A percentile compares a stretch with the other conserved stretches of the same genome.
Conservation (phyloP, 345 rosid genomes). For the Trapa incisa region DNA sequence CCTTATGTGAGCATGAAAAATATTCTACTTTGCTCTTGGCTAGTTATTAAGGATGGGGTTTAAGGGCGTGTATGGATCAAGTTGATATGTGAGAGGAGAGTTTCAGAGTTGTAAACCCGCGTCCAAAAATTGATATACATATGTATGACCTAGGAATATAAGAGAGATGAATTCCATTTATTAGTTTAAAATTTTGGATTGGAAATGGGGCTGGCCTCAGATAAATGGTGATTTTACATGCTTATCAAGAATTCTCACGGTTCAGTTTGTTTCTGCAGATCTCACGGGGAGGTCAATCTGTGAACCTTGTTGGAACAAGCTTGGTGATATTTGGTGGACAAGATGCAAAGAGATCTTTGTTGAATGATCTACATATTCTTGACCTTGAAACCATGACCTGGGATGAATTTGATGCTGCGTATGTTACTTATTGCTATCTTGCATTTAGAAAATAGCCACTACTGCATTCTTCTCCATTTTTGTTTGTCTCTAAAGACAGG, state of each 20-base stretch:
- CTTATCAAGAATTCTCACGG: slow-evolving; percentile 1
- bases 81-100: too few species aligned
- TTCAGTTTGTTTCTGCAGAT: slow-evolving; percentile 36
- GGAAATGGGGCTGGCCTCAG: too few species aligned
- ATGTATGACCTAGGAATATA: too few species aligned
- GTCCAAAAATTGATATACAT: too few species aligned
- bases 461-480: background rate
- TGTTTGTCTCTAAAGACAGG: background rate
- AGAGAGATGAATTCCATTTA: too few species aligned
- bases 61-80: too few species aligned
- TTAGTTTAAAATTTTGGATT: too few species aligned
- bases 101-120: too few species aligned
- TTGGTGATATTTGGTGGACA: slow-evolving; percentile 96
- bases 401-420: slow-evolving; percentile 95
- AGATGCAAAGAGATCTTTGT: slow-evolving; percentile 78
- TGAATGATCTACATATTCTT: slow-evolving; percentile 91
- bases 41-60: too few species aligned
- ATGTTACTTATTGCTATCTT: slow-evolving; percentile 25
- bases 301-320: slow-evolving; percentile 71
- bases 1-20: too few species aligned
- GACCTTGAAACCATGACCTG: slow-evolving; percentile 97
- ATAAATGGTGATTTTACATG: too few species aligned
- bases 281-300: slow-evolving; percentile 98
- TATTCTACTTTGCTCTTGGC: too few species aligned
- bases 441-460: background rate